Conservation (phyloP, 2,329 filamentous ascomycete genomes). For the Xylariaceae sp. region DNA sequence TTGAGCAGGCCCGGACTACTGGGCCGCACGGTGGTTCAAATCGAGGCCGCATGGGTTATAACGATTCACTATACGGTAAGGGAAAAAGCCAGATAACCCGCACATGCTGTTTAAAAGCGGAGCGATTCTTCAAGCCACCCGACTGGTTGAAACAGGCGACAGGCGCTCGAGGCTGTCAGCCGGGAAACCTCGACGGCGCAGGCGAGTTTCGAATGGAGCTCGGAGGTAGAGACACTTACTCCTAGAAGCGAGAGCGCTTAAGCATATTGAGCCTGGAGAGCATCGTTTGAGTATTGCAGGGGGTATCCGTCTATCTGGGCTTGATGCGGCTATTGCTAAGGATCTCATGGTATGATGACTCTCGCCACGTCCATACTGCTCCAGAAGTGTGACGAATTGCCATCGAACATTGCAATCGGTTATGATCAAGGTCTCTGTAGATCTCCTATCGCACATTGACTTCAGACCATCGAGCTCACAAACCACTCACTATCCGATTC, state of each 20-base stretch:
- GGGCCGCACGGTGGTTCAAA: slow-evolving; percentile 23
- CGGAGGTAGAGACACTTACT: slow-evolving; percentile 19
- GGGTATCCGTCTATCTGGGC: slow-evolving; percentile 7
- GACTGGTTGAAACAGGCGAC: slow-evolving; percentile 30
- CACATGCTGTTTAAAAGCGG: slow-evolving; percentile 23
- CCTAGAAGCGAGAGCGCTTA: slow-evolving; percentile 15
- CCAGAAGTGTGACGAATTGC: too few species aligned
- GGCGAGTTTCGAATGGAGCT: slow-evolving; percentile 21
- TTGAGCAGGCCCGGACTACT: slow-evolving; percentile 23
- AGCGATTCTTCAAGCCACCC: slow-evolving; percentile 22
- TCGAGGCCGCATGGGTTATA: slow-evolving; percentile 24
- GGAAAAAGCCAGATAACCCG: slow-evolving; percentile 16
- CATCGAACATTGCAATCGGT: too few species aligned
- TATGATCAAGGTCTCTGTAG: too few species aligned
- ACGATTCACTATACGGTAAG: slow-evolving; percentile 23
- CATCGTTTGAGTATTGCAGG: slow-evolving; percentile 3
- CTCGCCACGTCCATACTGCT: background rate
- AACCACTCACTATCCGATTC: too few species aligned
- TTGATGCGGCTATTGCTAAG: background rate
- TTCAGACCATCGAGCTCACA: too few species aligned
- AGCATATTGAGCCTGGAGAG: slow-evolving; percentile 19
- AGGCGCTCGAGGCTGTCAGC: slow-evolving; percentile 26
- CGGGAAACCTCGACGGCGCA: slow-evolving; percentile 16
- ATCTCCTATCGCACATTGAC: too few species aligned
- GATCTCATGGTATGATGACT: background rate